Conservation (phyloP, 164 flowering plant genomes). For the Aristolochia contorta region DNA sequence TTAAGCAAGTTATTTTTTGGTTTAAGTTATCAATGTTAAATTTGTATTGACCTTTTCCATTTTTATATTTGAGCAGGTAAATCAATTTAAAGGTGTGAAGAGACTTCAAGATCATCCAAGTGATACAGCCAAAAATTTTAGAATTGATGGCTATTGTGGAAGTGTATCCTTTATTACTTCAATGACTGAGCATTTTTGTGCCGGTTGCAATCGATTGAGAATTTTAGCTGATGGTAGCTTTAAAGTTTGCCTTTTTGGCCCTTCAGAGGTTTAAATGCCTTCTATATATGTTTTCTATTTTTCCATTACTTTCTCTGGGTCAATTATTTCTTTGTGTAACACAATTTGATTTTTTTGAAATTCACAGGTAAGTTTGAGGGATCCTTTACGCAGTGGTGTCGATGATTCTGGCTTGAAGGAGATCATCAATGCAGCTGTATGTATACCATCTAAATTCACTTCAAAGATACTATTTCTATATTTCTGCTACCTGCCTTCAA, state of each 20-base stretch:
- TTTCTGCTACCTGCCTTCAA: not conserved
- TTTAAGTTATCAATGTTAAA: not conserved
- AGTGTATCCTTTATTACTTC: constrained; percentile 93
- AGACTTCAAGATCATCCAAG: constrained; percentile 74
- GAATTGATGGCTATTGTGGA: constrained; percentile 66
- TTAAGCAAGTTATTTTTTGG: too few relatives aligned
- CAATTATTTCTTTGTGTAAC: not conserved
- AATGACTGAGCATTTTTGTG: constrained; percentile 98
- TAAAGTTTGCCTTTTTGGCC: constrained; percentile 97
- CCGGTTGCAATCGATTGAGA: constrained; percentile 92
- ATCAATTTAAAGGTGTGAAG: constrained; percentile 34
- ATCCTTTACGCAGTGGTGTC: constrained; percentile 78
- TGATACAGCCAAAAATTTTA: constrained; percentile 88
- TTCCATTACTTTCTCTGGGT: not conserved
- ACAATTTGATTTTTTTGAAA: not conserved
- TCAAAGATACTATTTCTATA: too few relatives aligned
- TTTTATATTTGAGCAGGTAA: constrained; percentile 36
- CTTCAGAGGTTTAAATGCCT: constrained; percentile 69
- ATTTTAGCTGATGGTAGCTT: constrained; percentile 94
- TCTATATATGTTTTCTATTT: not conserved
- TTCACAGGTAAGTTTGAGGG: constrained; percentile 78
- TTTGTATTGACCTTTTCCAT: not conserved
- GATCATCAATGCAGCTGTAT: constrained; percentile 84
- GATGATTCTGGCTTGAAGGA: constrained; percentile 64
- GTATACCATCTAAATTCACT: constrained; percentile 10